A percentile compares a stretch with the other conserved stretches of the same genome.
These are phyloP conservation scores for Aspergillus texensis DNA, from an alignment of 2,329 filamentous ascomycete species.

Conservation along the genomic window DNA sequence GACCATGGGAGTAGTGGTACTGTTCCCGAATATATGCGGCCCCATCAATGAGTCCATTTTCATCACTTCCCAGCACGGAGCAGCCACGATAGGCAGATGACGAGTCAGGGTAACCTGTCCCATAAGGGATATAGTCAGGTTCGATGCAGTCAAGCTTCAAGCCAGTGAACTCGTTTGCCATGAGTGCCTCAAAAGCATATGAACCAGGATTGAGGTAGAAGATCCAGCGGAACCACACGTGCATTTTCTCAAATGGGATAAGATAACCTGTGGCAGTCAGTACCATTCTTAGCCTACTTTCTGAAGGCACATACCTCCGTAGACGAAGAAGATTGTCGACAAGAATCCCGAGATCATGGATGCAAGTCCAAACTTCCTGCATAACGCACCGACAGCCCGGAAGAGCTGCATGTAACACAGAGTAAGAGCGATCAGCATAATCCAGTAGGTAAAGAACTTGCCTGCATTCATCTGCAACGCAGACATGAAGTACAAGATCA, in stretches of 20 bases:
- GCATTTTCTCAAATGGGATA: slow-evolving; percentile 62
- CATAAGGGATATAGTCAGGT: slow-evolving; percentile 51
- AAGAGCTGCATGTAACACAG: slow-evolving; percentile 56
- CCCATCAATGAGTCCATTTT: slow-evolving; percentile 48
- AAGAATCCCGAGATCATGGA: slow-evolving; percentile 48
- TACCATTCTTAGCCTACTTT: not conserved
- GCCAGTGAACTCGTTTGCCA: slow-evolving; percentile 69
- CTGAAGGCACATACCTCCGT: slow-evolving; percentile 37
- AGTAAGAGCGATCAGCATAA: slow-evolving; percentile 56
- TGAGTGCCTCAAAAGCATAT: slow-evolving; percentile 68
- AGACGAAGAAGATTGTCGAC: slow-evolving; percentile 55
- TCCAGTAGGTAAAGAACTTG: slow-evolving; percentile 61
- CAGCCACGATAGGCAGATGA: slow-evolving; percentile 32
- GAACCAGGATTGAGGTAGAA: slow-evolving; percentile 66
- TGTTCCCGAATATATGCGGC: slow-evolving; percentile 56
- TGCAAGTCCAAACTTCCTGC: slow-evolving; percentile 50
- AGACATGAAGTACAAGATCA: slow-evolving; percentile 64
- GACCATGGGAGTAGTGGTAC: slow-evolving; percentile 56
- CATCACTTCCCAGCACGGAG: slow-evolving; percentile 33
- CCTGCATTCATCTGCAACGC: slow-evolving; percentile 56
- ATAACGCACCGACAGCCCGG: slow-evolving; percentile 50
- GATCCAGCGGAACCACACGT: slow-evolving; percentile 64
- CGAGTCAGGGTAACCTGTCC: slow-evolving; percentile 40
- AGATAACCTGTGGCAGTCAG: slow-evolving; percentile 53
- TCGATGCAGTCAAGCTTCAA: slow-evolving; percentile 56